Evolutionary conservation across 108 stramenopile species (phyloP).

Genomic region (Cyclotella atomus): DNA sequence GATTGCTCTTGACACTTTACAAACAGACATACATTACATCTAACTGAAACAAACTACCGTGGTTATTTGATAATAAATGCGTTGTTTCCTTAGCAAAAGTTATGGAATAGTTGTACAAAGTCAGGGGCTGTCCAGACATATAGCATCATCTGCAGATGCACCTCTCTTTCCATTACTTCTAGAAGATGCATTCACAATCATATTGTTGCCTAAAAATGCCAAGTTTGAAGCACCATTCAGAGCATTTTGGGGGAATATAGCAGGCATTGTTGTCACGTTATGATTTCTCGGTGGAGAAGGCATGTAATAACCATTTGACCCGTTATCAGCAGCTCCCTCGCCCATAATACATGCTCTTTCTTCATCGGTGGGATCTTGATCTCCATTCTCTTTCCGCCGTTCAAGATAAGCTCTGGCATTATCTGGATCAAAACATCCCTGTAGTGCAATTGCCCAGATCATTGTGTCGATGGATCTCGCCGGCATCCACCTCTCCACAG

Average conservation of each 20-base stretch:
- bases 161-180: background rate
- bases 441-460: slow-evolving; percentile 35
- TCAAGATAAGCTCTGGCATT: slow-evolving; percentile 26
- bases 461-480: slow-evolving; percentile 34
- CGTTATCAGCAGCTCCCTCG: background rate
- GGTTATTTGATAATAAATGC: no score
- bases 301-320: slow-evolving; percentile 6
- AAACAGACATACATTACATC: no score
- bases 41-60: no score
- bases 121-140: slow-evolving; percentile 9
- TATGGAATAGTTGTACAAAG: no score
- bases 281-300: background rate
- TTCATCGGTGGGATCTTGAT: slow-evolving; percentile 22
- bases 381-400: slow-evolving; percentile 17
- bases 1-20: no score
- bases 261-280: background rate
- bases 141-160: slow-evolving; percentile 6
- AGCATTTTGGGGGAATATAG: no score
- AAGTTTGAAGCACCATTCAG: background rate
- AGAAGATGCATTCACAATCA: background rate
- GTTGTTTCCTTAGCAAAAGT: no score
- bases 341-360: slow-evolving; percentile 30
- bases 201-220: background rate
- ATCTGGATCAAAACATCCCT: slow-evolving; percentile 31
- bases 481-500: slow-evolving; percentile 33